Evolutionary conservation across 2,329 filamentous ascomycete genomes (phyloP), one percentile per base, ranked within the genome.

Genomic region (Sporothrix curviconia): DNA sequence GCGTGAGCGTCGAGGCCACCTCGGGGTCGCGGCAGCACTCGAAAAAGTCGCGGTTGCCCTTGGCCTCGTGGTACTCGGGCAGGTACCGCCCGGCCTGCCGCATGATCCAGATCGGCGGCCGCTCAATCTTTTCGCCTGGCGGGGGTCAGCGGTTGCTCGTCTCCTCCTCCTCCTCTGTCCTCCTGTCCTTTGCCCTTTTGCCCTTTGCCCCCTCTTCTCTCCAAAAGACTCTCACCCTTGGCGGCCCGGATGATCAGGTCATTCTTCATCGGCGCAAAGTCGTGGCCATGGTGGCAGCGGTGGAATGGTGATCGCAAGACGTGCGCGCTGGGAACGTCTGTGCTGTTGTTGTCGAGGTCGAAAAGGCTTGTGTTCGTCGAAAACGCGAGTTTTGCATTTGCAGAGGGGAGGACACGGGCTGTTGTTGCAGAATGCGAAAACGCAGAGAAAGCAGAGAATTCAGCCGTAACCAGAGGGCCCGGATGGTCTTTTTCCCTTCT

Each of bases 51-150:
- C 87, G 84, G 55, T 75, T 80, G 65, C 87, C 92, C 76, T 99
- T 99, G 60, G 89, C 92, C 76, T 95, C 83, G 71, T 99, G 94
- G 72, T 99, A 99, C 73, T 99, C 94, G 62, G 92, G 94, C 22
- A 99, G 88, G 72, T 99, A 99, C 66, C 94, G 88, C 60, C 94
- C 94, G 68, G 94, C 94, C 84, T 99, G 94, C 74, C 94, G 89
- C 94, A 99, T 99, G 71, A 99, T 91, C 94, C 94, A 99, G 78
- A 95, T 90, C 58, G 94, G 94, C 61, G 94, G 89, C 63, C 94
- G 85, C 74, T 96, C 91, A 64, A 97, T 89, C 71, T 85, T 85
- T 75, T 96, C 82, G 71, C 92, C 92, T 95, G 68, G 55, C 3
- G 7, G 17, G 30, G 3, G 7, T 37, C 4, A 7, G 4, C 37